These are phyloP conservation scores for Komagataella mondaviorum DNA, from an alignment of 805 yeast species.

Conservation along the genomic window DNA sequence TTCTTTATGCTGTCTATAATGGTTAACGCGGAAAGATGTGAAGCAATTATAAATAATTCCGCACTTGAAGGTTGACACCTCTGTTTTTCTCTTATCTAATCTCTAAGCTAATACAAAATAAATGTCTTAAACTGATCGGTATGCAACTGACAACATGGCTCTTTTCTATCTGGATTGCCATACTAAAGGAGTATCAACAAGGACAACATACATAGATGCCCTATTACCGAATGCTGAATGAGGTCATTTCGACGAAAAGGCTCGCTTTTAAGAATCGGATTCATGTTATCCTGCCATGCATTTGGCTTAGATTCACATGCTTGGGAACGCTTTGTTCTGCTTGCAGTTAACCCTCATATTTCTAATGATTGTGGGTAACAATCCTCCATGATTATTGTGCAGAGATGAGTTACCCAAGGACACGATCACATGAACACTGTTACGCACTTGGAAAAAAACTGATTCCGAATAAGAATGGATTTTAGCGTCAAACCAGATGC, in stretches of 20 bases:
- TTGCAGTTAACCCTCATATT: neutral
- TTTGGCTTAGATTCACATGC: neutral
- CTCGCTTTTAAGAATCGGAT: neutral
- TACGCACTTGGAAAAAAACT: too few species aligned
- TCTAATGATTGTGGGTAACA: neutral
- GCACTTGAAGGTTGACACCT: neutral
- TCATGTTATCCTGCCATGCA: neutral
- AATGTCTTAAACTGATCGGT: neutral
- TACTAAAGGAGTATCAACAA: neutral
- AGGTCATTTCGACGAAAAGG: neutral
- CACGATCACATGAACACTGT: too few species aligned
- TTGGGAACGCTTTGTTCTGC: neutral
- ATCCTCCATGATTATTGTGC: neutral
- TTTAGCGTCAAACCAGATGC: neutral
- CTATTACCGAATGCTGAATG: neutral
- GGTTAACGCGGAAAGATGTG: neutral
- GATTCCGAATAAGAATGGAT: neutral
- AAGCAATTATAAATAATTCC: neutral
- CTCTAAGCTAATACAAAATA: too few species aligned
- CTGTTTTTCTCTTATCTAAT: neutral
- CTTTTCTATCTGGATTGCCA: neutral
- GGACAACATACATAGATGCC: neutral
- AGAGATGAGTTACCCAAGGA: neutral
- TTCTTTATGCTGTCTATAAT: neutral
- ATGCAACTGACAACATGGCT: neutral